Conservation (phyloP, 1,284 basidiomycete species). For the Caloboletus inedulis region DNA sequence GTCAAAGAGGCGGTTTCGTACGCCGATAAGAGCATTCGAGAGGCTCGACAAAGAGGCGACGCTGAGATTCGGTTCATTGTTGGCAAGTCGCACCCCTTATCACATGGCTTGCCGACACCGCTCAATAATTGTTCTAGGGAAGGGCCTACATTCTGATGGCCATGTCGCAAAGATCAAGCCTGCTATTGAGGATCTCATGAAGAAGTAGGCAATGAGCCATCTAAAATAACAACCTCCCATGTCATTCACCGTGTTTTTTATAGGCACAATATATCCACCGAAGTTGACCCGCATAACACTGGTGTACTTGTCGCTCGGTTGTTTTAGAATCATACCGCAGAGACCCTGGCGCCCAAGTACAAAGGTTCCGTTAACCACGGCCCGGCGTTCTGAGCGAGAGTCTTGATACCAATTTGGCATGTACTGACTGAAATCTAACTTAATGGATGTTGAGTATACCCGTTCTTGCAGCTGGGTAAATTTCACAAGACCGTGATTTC, state of each 20-base stretch:
- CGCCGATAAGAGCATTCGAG: slow-evolving; percentile 66
- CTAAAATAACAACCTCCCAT: neutral
- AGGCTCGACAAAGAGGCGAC: slow-evolving; percentile 66
- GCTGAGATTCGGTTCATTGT: slow-evolving; percentile 83
- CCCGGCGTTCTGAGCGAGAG: no score
- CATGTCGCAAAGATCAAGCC: slow-evolving; percentile 90
- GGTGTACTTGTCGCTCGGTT: slow-evolving; percentile 88
- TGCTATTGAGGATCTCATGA: slow-evolving; percentile 86
- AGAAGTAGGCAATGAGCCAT: slow-evolving; percentile 49
- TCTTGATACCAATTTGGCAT: slow-evolving; percentile 5
- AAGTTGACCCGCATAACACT: slow-evolving; percentile 78
- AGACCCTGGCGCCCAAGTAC: neutral
- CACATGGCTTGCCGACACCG: neutral
- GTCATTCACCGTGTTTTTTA: neutral
- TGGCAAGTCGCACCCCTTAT: slow-evolving; percentile 45
- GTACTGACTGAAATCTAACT: neutral
- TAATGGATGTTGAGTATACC: neutral
- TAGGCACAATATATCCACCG: slow-evolving; percentile 25
- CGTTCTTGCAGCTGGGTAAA: neutral
- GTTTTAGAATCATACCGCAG: slow-evolving; percentile 24
- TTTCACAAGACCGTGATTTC: neutral
- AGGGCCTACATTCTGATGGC: slow-evolving; percentile 83
- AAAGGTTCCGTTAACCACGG: neutral
- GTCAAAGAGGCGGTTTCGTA: slow-evolving; percentile 87
- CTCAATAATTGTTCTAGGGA: slow-evolving; percentile 40